These are phyloP conservation scores for Trichoderma hamatum DNA, from an alignment of 2,329 filamentous ascomycete species.

Conservation along the genomic window DNA sequence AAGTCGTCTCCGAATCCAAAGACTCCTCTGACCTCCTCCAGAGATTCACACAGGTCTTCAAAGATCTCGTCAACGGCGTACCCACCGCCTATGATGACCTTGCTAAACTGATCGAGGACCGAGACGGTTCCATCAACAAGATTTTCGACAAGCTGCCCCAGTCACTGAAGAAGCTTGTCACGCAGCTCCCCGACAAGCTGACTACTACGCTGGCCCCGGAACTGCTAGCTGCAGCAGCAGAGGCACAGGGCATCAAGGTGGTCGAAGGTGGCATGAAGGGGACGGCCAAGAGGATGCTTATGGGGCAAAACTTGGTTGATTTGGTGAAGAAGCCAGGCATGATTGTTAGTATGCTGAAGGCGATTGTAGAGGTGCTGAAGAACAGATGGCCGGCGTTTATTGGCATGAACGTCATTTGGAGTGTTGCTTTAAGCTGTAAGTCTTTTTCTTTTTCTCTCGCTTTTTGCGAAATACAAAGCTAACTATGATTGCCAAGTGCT, in stretches of 20 bases:
- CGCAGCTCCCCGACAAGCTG: conserved; percentile 79
- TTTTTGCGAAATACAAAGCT: neutral
- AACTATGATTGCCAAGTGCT: conserved; percentile 60
- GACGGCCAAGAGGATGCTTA: conserved; percentile 67
- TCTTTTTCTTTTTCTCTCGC: conserved; percentile 1
- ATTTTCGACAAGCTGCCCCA: conserved; percentile 70
- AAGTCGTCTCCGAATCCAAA: conserved; percentile 79
- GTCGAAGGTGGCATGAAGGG: conserved; percentile 60
- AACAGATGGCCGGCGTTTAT: conserved; percentile 87
- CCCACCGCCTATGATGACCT: conserved; percentile 93
- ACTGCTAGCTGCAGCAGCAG: conserved; percentile 75
- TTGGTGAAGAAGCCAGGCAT: conserved; percentile 86
- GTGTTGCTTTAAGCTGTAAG: conserved; percentile 83
- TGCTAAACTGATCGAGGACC: conserved; percentile 62
- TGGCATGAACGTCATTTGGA: conserved; percentile 90
- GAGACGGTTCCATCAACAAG: conserved; percentile 61
- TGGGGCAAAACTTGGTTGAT: conserved; percentile 73
- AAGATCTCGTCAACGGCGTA: conserved; percentile 88
- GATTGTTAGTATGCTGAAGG: conserved; percentile 79
- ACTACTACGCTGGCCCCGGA: conserved; percentile 77
- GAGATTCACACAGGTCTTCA: conserved; percentile 86
- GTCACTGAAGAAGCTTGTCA: conserved; percentile 84
- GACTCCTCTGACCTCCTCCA: conserved; percentile 81
- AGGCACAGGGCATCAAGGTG: conserved; percentile 69
- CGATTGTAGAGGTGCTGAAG: conserved; percentile 88